Conservation (phyloP, 495 filamentous ascomycete species). For the Cercophora newfieldiana region DNA sequence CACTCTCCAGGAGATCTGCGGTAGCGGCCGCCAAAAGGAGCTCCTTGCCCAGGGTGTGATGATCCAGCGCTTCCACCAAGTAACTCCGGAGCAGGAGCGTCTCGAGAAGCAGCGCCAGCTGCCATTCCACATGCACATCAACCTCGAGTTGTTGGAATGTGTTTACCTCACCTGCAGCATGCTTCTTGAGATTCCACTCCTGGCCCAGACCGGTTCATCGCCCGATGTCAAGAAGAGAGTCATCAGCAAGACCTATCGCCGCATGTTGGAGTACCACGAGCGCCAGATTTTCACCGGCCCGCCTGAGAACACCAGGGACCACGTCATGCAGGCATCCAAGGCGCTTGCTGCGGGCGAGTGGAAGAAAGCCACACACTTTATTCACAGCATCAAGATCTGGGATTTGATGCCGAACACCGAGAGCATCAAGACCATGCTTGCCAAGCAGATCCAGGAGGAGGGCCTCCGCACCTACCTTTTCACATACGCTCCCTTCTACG, state of each 20-base stretch:
- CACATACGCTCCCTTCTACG: slow-evolving; percentile 99
- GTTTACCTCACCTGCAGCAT: slow-evolving; percentile 98
- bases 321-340: slow-evolving; percentile 98
- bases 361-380: slow-evolving; percentile 91
- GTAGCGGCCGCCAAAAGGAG: slow-evolving; percentile 95
- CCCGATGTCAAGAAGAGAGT: slow-evolving; percentile 96
- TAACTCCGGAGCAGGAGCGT: slow-evolving; percentile 95
- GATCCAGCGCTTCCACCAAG: slow-evolving; percentile 92
- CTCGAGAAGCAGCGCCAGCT: slow-evolving; percentile 94
- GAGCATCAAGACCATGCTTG: slow-evolving; percentile 94
- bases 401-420: slow-evolving; percentile 88
- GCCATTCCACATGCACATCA: slow-evolving; percentile 99
- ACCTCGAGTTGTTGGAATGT: slow-evolving; percentile 95
- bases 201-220: slow-evolving; percentile 93
- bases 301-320: slow-evolving; percentile 96
- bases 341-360: slow-evolving; percentile 94
- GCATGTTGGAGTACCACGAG: slow-evolving; percentile 99
- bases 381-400: slow-evolving; percentile 99
- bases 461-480: slow-evolving; percentile 97
- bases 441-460: slow-evolving; percentile 97
- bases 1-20: slow-evolving; percentile 95
- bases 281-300: slow-evolving; percentile 98
- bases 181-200: slow-evolving; percentile 95
- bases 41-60: slow-evolving; percentile 96
- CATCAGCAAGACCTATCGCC: slow-evolving; percentile 99